Conservation (phyloP, 331 rosid genomes). For the Malus hybrid region DNA sequence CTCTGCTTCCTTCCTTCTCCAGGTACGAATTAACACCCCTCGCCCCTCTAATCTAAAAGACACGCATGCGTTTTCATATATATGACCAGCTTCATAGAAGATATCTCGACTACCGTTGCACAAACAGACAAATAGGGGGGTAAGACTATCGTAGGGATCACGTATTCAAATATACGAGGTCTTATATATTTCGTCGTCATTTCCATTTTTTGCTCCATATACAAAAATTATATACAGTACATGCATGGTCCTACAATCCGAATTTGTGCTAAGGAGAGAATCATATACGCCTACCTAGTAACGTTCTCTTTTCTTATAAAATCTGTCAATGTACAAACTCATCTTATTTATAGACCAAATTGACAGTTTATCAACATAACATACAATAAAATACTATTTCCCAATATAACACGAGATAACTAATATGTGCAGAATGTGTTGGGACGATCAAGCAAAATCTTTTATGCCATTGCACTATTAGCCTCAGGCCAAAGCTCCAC, state of each 20-base stretch:
- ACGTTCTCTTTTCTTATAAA: background rate
- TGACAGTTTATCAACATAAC: background rate
- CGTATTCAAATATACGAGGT: too few species aligned
- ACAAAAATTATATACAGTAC: too few species aligned
- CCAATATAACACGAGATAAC: background rate
- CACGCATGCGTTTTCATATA: too few species aligned
- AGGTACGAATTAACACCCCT: slow-evolving; percentile 33
- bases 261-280: too few species aligned
- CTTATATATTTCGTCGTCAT: too few species aligned
- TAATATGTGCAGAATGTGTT: slow-evolving; percentile 32
- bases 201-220: too few species aligned
- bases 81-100: too few species aligned
- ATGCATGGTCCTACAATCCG: too few species aligned
- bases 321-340: too few species aligned
- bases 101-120: too few species aligned
- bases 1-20: slow-evolving; percentile 73
- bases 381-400: background rate
- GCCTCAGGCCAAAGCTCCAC: slow-evolving; percentile 94
- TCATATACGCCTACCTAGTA: background rate
- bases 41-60: background rate
- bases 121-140: too few species aligned
- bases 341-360: background rate
- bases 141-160: too few species aligned
- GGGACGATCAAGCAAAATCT: slow-evolving; percentile 44
- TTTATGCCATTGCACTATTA: slow-evolving; percentile 52